Evolutionary conservation across 441 rosid species (phyloP).

Genomic region (Jatropha multifida): DNA sequence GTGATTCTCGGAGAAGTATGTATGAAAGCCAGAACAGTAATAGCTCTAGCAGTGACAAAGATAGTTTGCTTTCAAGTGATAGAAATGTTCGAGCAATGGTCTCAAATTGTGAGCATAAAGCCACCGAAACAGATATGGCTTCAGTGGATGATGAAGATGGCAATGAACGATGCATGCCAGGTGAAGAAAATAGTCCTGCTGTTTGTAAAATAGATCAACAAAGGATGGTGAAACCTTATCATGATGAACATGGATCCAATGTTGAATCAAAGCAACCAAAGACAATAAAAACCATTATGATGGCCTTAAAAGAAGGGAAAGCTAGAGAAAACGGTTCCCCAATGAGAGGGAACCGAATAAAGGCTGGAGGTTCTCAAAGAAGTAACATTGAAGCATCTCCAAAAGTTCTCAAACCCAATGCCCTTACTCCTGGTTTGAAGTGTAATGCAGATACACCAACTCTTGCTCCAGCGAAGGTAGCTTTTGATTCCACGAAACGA

Average conservation of each 20-base stretch:
- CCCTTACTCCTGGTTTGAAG: slow-evolving; percentile 49
- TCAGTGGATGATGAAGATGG: slow-evolving; percentile 65
- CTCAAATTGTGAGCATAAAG: slow-evolving; percentile 47
- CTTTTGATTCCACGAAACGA: slow-evolving; percentile 50
- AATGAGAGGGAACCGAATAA: slow-evolving; percentile 59
- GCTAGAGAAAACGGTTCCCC: slow-evolving; percentile 83
- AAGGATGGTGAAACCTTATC: slow-evolving; percentile 40
- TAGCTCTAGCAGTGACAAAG: slow-evolving; percentile 76
- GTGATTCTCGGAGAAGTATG: slow-evolving; percentile 55
- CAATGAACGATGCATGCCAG: slow-evolving; percentile 42
- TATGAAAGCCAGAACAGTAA: slow-evolving; percentile 89
- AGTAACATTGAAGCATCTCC: slow-evolving; percentile 55
- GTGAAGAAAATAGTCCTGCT: slow-evolving; percentile 38
- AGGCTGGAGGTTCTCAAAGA: slow-evolving; percentile 51
- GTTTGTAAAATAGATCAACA: slow-evolving; percentile 51
- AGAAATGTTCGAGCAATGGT: slow-evolving; percentile 35
- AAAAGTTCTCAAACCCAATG: slow-evolving; percentile 59
- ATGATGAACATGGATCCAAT: slow-evolving; percentile 43
- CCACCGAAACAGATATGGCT: slow-evolving; percentile 47
- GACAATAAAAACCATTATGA: slow-evolving; percentile 76
- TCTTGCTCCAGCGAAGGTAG: slow-evolving; percentile 42
- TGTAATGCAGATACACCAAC: slow-evolving; percentile 42
- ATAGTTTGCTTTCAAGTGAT: slow-evolving; percentile 61
- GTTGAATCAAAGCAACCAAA: slow-evolving; percentile 69
- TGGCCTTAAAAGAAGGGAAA: slow-evolving; percentile 90